These are phyloP conservation scores for Torulaspora quercuum DNA, from an alignment of 805 yeast genomes.

Conservation along the genomic window DNA sequence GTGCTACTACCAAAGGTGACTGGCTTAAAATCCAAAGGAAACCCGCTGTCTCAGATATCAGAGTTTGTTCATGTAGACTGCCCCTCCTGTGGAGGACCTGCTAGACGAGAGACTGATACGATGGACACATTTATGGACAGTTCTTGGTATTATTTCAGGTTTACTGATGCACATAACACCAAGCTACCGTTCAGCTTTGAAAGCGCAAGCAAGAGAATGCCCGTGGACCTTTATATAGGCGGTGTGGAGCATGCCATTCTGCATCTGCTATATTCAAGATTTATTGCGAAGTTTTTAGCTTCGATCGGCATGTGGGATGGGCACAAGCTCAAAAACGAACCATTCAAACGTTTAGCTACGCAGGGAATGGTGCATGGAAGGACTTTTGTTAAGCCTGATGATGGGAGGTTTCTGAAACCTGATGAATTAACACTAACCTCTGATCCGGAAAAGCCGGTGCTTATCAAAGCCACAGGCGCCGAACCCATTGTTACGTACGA, in stretches of 20 bases:
- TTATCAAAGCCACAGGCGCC: conserved; percentile 48
- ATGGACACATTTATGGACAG: conserved; percentile 99
- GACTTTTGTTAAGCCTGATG: conserved; percentile 69
- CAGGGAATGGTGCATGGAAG: conserved; percentile 99
- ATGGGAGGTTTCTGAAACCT: conserved; percentile 73
- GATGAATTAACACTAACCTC: conserved; percentile 55
- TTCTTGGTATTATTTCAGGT: conserved; percentile 93
- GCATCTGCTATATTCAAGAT: conserved; percentile 83
- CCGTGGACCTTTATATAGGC: conserved; percentile 88
- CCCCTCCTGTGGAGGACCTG: conserved; percentile 71
- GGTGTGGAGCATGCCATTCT: conserved; percentile 97
- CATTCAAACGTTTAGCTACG: conserved; percentile 73
- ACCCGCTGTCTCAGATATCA: conserved; percentile 64
- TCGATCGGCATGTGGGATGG: conserved; percentile 70
- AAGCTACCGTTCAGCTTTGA: conserved; percentile 50
- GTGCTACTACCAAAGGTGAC: conserved; percentile 67
- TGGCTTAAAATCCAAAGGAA: conserved; percentile 48
- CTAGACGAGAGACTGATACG: conserved; percentile 91
- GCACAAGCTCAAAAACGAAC: conserved; percentile 60
- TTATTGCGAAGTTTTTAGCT: conserved; percentile 73
- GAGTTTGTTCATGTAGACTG: conserved; percentile 73
- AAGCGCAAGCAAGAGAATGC: conserved; percentile 54
- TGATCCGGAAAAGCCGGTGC: conserved; percentile 40
- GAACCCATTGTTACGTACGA: conserved; percentile 62
- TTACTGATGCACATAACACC: conserved; percentile 65